Percentiles rank a stretch among this genome's conserved stretches.
Evolutionary conservation across 371 early-diverging fungal genomes (phyloP).

Genomic region (Haplosporangium sp.): DNA sequence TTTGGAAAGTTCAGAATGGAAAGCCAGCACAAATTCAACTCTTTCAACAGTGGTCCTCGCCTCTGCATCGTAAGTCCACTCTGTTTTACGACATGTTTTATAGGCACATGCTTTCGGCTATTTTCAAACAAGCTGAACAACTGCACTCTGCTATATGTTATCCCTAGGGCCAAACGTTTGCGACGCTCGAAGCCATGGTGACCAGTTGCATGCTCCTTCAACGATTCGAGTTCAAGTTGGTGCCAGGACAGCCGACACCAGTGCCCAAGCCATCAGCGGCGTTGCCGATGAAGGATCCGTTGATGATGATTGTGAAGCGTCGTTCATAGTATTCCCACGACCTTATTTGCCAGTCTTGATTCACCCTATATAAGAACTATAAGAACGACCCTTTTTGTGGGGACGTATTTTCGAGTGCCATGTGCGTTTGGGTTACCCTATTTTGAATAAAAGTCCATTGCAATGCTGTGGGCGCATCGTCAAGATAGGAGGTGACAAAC

Average conservation of each 20-base stretch:
- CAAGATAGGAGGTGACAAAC: no score
- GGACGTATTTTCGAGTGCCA: no score
- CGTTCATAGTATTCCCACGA: no score
- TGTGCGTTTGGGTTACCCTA: no score
- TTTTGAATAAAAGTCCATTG: no score
- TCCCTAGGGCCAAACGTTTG: constrained; percentile 57
- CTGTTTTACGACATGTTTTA: background rate
- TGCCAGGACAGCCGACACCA: constrained; percentile 53
- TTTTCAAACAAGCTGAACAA: background rate
- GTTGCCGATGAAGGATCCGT: constrained; percentile 31
- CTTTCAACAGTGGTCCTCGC: constrained; percentile 44
- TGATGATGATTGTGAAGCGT: constrained; percentile 14
- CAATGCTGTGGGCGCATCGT: no score
- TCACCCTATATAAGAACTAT: no score
- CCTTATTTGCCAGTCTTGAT: no score
- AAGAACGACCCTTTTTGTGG: no score
- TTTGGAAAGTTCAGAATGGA: constrained; percentile 46
- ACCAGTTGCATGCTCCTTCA: constrained; percentile 60
- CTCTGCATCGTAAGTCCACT: constrained; percentile 26
- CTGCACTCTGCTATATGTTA: background rate
- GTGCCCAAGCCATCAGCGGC: constrained; percentile 17
- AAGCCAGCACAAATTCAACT: constrained; percentile 41
- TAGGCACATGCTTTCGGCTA: background rate
- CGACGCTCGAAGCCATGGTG: constrained; percentile 65
- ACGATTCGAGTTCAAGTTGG: constrained; percentile 56